Evolutionary conservation across 1,284 basidiomycete species (phyloP), one percentile per base, ranked within the genome.

Genomic region (Irpex sp.): DNA sequence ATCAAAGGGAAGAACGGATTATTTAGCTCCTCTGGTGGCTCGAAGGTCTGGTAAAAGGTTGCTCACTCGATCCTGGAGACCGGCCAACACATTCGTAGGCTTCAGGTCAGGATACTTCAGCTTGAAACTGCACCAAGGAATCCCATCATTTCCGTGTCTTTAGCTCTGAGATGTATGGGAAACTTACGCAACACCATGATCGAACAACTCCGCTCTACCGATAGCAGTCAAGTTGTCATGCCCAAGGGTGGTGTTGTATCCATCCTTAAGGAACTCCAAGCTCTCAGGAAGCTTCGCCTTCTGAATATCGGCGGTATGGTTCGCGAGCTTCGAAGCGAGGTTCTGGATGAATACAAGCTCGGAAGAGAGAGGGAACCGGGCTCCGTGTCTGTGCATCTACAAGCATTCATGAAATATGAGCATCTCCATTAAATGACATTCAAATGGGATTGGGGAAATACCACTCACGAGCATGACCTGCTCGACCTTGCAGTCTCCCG

Each of bases 341-440:
- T 71, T 69, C 9, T 71, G 70, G 59, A 74, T 75, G 66, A 73
- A 75, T 48, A 67, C 69, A 7, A 72, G 61, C 65, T 78, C 73
- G 57, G 72, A 72, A 16, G 62, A 63, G 4, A 69, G 65, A 18
- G 77, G 74, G 52, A 69, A 74, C 35, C 79, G 74, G 28, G 76
- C 76, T 3, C 80, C 80, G 60, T 81, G 79, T 48, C 79, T 66
- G 60, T 74, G 75, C 69, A 79, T 72, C 78, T 75, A 60, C 57
- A 47, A 19, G n/a, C n/a, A n/a, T n/a, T n/a, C 19, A 42, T 5
- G 4, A 59, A 51, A 16, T 21, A 42, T 58, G 42, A 62, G 35
- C 18, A 23, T 18, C 37, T 12, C 7, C 36, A 51, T 9, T 51
- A 2, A 28, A 5, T 28, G 3, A 3, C 4, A 28, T 28, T 28